Conservation (phyloP, 2,329 filamentous ascomycete genomes). For the Colletotrichum sp. region DNA sequence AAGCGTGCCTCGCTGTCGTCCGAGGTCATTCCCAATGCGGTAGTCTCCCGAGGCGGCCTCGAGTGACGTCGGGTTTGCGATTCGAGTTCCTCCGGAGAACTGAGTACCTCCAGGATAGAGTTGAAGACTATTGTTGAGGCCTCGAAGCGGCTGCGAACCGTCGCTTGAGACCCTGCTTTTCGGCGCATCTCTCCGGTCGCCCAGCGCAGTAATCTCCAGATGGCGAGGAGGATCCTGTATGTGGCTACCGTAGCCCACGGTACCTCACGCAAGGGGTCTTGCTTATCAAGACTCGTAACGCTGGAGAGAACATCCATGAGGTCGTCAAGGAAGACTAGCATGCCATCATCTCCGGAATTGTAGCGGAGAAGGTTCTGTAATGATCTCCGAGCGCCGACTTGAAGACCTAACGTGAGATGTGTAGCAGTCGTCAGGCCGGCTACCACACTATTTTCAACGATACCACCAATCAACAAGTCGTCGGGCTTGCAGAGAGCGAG, state of each 20-base stretch:
- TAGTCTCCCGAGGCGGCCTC: not conserved
- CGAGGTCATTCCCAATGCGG: constrained; percentile 2
- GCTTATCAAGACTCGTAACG: constrained; percentile 9
- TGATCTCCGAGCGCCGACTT: constrained; percentile 31
- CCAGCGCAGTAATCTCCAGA: constrained; percentile 33
- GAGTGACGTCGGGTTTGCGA: not conserved
- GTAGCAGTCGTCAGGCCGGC: constrained; percentile 35
- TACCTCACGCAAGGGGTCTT: constrained; percentile 26
- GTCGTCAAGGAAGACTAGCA: constrained; percentile 32
- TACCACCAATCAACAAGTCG: constrained; percentile 36
- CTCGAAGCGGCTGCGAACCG: constrained; percentile 25
- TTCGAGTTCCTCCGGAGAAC: not conserved
- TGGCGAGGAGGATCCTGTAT: constrained; percentile 32
- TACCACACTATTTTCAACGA: constrained; percentile 35
- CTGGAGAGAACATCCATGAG: constrained; percentile 23
- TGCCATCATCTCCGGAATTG: constrained; percentile 28
- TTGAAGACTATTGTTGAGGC: constrained; percentile 29
- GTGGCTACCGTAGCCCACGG: constrained; percentile 33
- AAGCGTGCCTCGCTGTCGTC: constrained; percentile 20
- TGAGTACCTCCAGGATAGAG: constrained; percentile 26
- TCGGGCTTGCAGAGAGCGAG: constrained; percentile 36
- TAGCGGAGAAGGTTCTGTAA: constrained; percentile 25
- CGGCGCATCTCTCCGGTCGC: constrained; percentile 29
- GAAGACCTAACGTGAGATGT: constrained; percentile 30
- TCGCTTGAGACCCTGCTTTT: constrained; percentile 20